Evolutionary conservation across 139 green algal genomes (phyloP), one percentile per base, ranked within the genome.

Genomic region (Chlamydomonas asymmetrica): DNA sequence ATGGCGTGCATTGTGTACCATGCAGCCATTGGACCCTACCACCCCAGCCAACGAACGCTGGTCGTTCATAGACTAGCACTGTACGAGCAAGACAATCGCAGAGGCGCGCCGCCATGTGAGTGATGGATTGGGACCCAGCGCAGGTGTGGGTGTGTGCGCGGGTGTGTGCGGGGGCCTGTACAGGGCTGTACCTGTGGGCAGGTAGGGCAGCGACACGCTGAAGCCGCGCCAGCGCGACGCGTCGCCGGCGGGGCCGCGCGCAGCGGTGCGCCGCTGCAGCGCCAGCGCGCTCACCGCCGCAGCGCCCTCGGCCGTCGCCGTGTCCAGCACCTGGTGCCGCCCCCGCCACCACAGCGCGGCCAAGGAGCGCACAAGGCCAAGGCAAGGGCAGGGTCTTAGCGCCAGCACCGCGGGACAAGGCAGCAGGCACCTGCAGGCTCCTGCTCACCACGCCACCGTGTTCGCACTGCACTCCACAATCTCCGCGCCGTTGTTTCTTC

Each of bases 201-300:
- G 73, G 78, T 91, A 94, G 0, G 89, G 90, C 54, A 81, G 67
- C 35, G 80, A 86, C 29, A 80, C 82, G n/a, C 79, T 83, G 70
- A 89, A 83, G 49, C 89, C 88, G 0, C 88, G 80, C 81, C 90
- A 87, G 71, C 79, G 87, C 63, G 91, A 52, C 45, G 45, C 13
- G 25, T 64, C 67, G 8, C 7, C 25, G 40, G 40, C 63, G 67
- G 50, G 50, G 34, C 67, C 49, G 2, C 67, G 67, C 22, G 67
- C 49, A 34, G 67, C 67, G 50, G 64, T 50, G 35, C 67, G 67
- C 67, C 67, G 67, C 67, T 74, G 67, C 23, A 74, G 67, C 67
- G 67, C 67, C 50, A 74, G 52, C 34, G 2, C 67, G 67, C 5
- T 52, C 67, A 13, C 32, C 29, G 20, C 41, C 66, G 49, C n/a